A percentile compares a stretch with the other conserved stretches of the same genome.
These are phyloP conservation scores for Saccharomycopsis sp. DNA, from an alignment of 805 yeast genomes.

Conservation along the genomic window DNA sequence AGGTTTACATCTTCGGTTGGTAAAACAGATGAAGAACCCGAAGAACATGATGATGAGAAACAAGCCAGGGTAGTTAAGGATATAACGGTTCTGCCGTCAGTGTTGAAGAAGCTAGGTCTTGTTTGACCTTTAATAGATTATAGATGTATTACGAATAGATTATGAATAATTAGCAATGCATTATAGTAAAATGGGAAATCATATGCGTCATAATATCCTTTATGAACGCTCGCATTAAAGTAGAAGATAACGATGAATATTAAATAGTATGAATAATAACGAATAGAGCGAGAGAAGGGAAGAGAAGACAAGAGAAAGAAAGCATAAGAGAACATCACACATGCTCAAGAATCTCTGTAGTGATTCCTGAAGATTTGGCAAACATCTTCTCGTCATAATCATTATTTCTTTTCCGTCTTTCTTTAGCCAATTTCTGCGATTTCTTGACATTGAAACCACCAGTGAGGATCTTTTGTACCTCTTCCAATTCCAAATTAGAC, in stretches of 20 bases:
- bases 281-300: not conserved
- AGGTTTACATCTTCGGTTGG: not conserved
- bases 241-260: not conserved
- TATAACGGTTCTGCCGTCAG: not conserved
- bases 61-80: not conserved
- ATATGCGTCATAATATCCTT: not conserved
- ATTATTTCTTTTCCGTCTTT: conserved; percentile 31
- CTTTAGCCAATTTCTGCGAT: conserved; percentile 47
- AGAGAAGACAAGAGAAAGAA: not conserved
- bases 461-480: conserved; percentile 72
- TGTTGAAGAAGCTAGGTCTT: not conserved
- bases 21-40: not conserved
- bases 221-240: not conserved
- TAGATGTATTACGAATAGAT: not conserved
- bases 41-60: not conserved
- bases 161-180: too few relatives aligned
- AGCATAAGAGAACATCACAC: not conserved
- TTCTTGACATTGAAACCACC: conserved; percentile 83
- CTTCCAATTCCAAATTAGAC: conserved; percentile 84
- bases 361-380: not conserved
- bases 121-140: not conserved
- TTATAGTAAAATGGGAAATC: too few relatives aligned
- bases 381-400: not conserved
- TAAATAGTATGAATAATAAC: too few relatives aligned
- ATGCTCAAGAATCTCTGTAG: not conserved